phyloP scores from a whole-genome alignment of 164 flowering plant genomes.

The Echeveria elegans region DNA sequence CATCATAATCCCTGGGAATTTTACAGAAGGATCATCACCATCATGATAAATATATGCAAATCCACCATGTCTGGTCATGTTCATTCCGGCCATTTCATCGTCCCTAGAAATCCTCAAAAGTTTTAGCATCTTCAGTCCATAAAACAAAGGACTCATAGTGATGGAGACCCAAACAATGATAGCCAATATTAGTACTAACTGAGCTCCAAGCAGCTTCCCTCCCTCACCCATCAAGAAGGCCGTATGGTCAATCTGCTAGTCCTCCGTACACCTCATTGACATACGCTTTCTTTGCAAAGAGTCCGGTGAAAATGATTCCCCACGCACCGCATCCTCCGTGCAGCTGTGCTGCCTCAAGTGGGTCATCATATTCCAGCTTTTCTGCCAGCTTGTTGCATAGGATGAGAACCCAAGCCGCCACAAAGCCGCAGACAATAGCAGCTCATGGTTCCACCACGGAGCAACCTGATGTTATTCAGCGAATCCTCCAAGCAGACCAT shows the following conservation, averaged over 20 bases:
- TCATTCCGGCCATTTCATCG: conserved; percentile 24
- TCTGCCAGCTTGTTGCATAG: conserved; percentile 20
- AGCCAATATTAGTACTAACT: conserved; percentile 17
- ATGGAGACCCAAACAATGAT: conserved; percentile 21
- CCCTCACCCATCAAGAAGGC: conserved; percentile 26
- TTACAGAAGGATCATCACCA: conserved; percentile 12
- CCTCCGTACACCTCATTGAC: conserved; percentile 20
- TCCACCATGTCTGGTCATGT: conserved; percentile 23
- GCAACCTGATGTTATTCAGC: conserved; percentile 8
- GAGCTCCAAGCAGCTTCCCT: conserved; percentile 19
- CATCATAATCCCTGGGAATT: conserved; percentile 1
- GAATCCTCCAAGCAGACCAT: conserved; percentile 23
- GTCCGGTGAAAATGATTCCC: conserved; percentile 7
- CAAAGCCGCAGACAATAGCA: conserved; percentile 19
- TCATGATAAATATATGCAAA: conserved; percentile 25
- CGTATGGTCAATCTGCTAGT: conserved; percentile 15
- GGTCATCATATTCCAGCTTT: conserved; percentile 20
- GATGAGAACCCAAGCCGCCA: conserved; percentile 21
- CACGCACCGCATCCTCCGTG: background rate
- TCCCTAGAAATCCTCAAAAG: conserved; percentile 17
- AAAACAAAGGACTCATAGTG: conserved; percentile 21
- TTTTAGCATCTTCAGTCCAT: conserved; percentile 14
- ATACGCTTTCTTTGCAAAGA: conserved; percentile 17
- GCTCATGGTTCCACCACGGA: background rate
- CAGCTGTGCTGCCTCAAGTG: conserved; percentile 13